A percentile compares a stretch with the other conserved stretches of the same genome.
phyloP scores from a whole-genome alignment of 306 rosid genomes.

The Cucumis sativus region DNA sequence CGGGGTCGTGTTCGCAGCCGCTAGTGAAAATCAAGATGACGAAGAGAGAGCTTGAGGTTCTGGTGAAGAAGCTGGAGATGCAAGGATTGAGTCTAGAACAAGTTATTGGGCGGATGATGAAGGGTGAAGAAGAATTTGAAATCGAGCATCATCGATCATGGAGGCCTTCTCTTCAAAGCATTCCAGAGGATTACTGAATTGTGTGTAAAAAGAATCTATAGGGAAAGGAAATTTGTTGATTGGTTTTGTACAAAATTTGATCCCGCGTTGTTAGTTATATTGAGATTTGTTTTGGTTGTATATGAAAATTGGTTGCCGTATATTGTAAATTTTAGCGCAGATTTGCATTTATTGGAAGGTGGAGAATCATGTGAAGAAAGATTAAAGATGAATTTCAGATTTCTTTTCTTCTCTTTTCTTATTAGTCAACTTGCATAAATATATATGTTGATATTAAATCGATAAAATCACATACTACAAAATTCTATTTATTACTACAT shows the following conservation, averaged over 20 bases:
- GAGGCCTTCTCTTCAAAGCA: slow-evolving; percentile 13
- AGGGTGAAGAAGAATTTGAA: background rate
- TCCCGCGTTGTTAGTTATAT: background rate
- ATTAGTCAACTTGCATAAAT: too few relatives aligned
- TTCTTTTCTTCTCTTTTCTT: too few relatives aligned
- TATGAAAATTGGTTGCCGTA: background rate
- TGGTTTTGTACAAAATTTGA: background rate
- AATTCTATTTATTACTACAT: too few relatives aligned
- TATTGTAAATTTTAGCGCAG: background rate
- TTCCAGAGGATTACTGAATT: slow-evolving; percentile 5
- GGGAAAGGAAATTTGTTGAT: background rate
- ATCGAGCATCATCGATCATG: slow-evolving; percentile 4
- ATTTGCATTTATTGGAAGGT: background rate
- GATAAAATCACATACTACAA: too few relatives aligned
- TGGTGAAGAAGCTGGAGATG: background rate
- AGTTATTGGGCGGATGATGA: background rate
- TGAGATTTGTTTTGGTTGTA: background rate
- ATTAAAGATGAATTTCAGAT: background rate
- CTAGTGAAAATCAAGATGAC: slow-evolving; percentile 9
- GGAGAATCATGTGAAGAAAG: background rate
- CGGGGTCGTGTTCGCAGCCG: background rate
- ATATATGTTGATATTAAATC: too few relatives aligned
- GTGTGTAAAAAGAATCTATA: background rate
- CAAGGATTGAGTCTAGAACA: slow-evolving; percentile 2
- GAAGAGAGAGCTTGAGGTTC: slow-evolving; percentile 3